These are phyloP conservation scores for Xeromyces bisporus DNA, from an alignment of 495 filamentous ascomycete species.

Conservation along the genomic window DNA sequence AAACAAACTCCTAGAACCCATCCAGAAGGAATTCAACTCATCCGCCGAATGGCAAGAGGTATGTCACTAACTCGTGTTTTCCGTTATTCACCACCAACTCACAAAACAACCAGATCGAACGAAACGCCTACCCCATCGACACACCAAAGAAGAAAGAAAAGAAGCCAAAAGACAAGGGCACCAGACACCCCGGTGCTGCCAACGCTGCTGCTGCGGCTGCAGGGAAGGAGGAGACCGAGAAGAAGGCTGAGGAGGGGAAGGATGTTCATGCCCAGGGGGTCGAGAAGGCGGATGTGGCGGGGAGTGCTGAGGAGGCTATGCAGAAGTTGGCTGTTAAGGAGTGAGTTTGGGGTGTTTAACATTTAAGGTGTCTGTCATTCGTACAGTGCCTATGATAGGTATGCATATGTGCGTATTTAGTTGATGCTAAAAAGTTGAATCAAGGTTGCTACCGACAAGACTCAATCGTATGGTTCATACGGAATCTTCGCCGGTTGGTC, in stretches of 20 bases:
- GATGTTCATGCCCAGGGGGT: conserved; percentile 14
- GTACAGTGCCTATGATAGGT: too few species aligned
- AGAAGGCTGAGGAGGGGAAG: conserved; percentile 9
- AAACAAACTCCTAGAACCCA: neutral
- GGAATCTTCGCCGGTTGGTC: too few species aligned
- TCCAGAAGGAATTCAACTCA: neutral
- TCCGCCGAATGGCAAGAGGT: conserved; percentile 1
- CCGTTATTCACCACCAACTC: too few species aligned
- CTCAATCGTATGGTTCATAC: too few species aligned
- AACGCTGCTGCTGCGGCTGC: neutral
- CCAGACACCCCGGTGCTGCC: neutral
- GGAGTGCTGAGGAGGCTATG: conserved; percentile 20
- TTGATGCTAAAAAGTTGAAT: too few species aligned
- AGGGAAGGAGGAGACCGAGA: conserved; percentile 3
- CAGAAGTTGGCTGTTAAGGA: conserved; percentile 15
- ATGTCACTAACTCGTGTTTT: too few species aligned
- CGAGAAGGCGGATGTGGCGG: conserved; percentile 14
- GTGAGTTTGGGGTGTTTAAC: too few species aligned
- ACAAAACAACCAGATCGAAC: neutral
- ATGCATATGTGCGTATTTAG: too few species aligned
- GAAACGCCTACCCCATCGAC: neutral
- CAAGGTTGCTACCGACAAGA: too few species aligned
- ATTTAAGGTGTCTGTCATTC: too few species aligned
- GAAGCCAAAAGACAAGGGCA: neutral
- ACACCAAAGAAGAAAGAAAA: neutral